Base-by-base conservation (phyloP, 768 basidiomycete genomes). In the Naganishia friedmannii region DNA sequence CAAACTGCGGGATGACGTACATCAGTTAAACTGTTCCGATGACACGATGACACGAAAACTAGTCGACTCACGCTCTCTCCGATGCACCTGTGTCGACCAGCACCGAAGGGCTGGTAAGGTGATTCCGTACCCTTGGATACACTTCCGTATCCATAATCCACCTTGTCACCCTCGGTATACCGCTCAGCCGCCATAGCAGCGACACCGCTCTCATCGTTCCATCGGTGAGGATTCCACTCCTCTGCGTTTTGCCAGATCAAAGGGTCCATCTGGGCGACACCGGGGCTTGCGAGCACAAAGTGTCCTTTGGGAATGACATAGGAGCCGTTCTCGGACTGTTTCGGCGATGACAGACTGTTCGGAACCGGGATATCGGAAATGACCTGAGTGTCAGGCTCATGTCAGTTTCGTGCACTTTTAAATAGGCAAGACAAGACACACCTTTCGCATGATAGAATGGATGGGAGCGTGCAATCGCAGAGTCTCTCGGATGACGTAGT, bases 21-120 rank as follows among this genome's bases (percentile, higher is more conserved):
- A 72, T 72, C 74, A 77, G 66, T 73, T 74, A 51, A n/a, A 23
- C 8, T 34, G 28, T 3, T 26, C 58, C 23, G 9, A 15, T 19
- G 46, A 17, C 28, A 19, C 70, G 2, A 1, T n/a, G n/a, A n/a
- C n/a, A n/a, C 29, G 46, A 9, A 42, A 10, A 42, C 7, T 42
- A 23, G 15, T 26, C 34, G 21, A 69, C 73, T 71, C 55, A 88
- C 88, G 83, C 89, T 90, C 83, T 94, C 93, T 73, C 93, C 92
- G 71, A 97, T 94, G 81, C 92, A 98, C 73, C 94, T 85, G 83
- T 97, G 95, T 76, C 91, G 86, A 32, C 96, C 96, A 65, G 96
- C 95, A 72, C 96, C 96, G 76, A 99, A 99, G 1, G 96, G 96
- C 79, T 96, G 91, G 80, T 98, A 97, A 58, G 92, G 92, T 74